Evolutionary conservation across 768 basidiomycete species (phyloP).

Genomic region (Neoboletus brunneissimus): DNA sequence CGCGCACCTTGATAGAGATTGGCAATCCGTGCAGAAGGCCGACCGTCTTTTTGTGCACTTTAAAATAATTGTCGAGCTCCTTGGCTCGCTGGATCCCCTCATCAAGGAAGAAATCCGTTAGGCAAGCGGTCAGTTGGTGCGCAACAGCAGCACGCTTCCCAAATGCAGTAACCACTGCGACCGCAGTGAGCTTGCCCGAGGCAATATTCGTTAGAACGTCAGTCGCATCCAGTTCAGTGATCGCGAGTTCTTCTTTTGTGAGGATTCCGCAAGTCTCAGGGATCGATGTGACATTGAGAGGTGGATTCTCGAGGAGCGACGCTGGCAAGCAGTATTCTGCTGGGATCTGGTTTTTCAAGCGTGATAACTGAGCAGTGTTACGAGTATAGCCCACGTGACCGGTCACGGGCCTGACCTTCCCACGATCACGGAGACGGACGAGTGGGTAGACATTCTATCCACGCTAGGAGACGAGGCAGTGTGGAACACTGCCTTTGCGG

Average conservation of each 20-base stretch:
- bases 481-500: too few species aligned
- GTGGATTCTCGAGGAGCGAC: constrained; percentile 20
- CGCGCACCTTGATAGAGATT: constrained; percentile 38
- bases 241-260: constrained; percentile 30
- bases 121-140: constrained; percentile 42
- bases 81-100: constrained; percentile 38
- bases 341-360: constrained; percentile 27
- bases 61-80: constrained; percentile 41
- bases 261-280: constrained; percentile 34
- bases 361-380: constrained; percentile 18
- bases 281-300: constrained; percentile 34
- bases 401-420: too few species aligned
- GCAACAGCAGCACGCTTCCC: constrained; percentile 52
- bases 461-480: too few species aligned
- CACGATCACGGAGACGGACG: too few species aligned
- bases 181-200: constrained; percentile 33
- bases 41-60: constrained; percentile 36
- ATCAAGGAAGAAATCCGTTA: constrained; percentile 47
- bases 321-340: constrained; percentile 13
- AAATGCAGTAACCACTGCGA: constrained; percentile 42
- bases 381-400: too few species aligned
- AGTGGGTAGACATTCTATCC: too few species aligned
- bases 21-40: constrained; percentile 46
- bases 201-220: constrained; percentile 30
- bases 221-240: constrained; percentile 39